A percentile compares a stretch with the other conserved stretches of the same genome.
phyloP scores from a whole-genome alignment of 2,329 filamentous ascomycete genomes.

The Colletotrichum sp. region DNA sequence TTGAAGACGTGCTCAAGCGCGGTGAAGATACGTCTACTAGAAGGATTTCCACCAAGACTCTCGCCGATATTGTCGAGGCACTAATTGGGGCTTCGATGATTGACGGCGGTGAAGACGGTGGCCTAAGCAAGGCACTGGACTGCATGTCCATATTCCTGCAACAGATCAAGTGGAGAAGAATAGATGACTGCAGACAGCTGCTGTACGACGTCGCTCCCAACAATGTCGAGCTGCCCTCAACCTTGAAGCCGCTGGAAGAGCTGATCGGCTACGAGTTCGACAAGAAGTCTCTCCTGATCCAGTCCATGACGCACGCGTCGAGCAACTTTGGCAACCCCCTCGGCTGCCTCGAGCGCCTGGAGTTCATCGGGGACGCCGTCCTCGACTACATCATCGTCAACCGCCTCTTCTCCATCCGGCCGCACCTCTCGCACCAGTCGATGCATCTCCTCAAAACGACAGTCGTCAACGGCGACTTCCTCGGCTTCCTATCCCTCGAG shows the following conservation, averaged over 20 bases:
- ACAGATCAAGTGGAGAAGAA: slow-evolving; percentile 58
- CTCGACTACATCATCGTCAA: slow-evolving; percentile 79
- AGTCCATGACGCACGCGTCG: slow-evolving; percentile 83
- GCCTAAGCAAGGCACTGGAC: slow-evolving; percentile 63
- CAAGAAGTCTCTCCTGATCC: slow-evolving; percentile 71
- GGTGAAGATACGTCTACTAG: slow-evolving; percentile 2
- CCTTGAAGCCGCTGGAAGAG: slow-evolving; percentile 59
- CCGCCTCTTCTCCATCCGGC: slow-evolving; percentile 55
- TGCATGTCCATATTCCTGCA: slow-evolving; percentile 73
- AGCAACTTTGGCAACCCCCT: slow-evolving; percentile 48
- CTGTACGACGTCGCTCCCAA: slow-evolving; percentile 48
- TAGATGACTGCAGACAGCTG: slow-evolving; percentile 41
- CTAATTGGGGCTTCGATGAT: slow-evolving; percentile 79
- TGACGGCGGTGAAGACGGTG: slow-evolving; percentile 74
- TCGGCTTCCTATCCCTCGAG: slow-evolving; percentile 78
- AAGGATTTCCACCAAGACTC: slow-evolving; percentile 73
- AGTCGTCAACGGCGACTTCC: slow-evolving; percentile 79
- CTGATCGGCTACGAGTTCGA: slow-evolving; percentile 76
- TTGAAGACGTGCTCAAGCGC: slow-evolving; percentile 37
- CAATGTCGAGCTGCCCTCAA: slow-evolving; percentile 39
- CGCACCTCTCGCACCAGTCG: slow-evolving; percentile 51
- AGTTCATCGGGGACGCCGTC: slow-evolving; percentile 87
- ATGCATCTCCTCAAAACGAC: slow-evolving; percentile 82
- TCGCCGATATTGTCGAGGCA: slow-evolving; percentile 89
- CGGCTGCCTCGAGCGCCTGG: slow-evolving; percentile 72